Percentiles rank a stretch among this genome's conserved stretches.
Conservation (phyloP, 2,329 filamentous ascomycete species). For the Exophiala dermatitidis region DNA sequence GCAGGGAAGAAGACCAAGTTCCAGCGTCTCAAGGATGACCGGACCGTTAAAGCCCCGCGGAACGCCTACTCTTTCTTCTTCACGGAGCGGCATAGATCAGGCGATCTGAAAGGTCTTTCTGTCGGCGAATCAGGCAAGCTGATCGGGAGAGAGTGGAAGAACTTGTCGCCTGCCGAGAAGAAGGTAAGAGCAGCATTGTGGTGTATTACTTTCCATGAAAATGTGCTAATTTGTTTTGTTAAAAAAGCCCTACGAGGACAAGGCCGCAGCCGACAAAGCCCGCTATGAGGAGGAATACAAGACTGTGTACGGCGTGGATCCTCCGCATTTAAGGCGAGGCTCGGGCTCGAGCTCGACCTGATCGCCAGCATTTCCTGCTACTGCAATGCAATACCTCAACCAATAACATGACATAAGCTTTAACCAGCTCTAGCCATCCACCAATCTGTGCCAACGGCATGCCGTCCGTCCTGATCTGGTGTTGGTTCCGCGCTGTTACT, state of each 20-base stretch:
- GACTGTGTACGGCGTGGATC: conserved; percentile 33
- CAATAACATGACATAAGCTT: too few species aligned
- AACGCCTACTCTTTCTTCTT: conserved; percentile 41
- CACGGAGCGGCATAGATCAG: conserved; percentile 39
- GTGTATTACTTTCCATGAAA: neutral
- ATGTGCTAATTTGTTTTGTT: neutral
- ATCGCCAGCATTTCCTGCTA: too few species aligned
- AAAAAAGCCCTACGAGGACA: conserved; percentile 29
- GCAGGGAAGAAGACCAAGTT: conserved; percentile 15
- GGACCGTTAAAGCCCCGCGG: conserved; percentile 41
- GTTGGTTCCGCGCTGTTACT: too few species aligned
- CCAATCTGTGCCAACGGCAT: too few species aligned
- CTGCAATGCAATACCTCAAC: too few species aligned
- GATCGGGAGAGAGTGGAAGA: conserved; percentile 44
- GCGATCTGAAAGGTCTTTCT: conserved; percentile 46
- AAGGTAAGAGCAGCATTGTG: conserved; percentile 28
- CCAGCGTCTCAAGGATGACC: conserved; percentile 46
- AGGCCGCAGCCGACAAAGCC: conserved; percentile 27
- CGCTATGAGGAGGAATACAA: conserved; percentile 34
- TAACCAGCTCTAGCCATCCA: too few species aligned
- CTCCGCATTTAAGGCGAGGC: neutral
- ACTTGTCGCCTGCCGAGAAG: conserved; percentile 34
- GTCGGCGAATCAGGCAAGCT: conserved; percentile 37
- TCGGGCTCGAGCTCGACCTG: too few species aligned
- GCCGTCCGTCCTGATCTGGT: too few species aligned